Conservation (phyloP, 345 rosid genomes). For the Eucalyptus pumila region DNA sequence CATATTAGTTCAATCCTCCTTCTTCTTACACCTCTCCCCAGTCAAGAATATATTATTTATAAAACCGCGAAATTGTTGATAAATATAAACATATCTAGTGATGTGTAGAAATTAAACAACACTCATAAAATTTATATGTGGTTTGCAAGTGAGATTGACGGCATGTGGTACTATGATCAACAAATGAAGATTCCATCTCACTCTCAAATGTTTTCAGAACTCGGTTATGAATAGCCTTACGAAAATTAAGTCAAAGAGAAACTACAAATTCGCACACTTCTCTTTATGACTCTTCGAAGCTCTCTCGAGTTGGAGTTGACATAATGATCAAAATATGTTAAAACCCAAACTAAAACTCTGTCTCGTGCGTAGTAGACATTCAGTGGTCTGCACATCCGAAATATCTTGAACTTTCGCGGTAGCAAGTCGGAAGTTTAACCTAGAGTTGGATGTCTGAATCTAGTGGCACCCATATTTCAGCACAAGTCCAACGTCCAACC, state of each 20-base stretch:
- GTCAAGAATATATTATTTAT: background rate
- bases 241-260: too few relatives aligned
- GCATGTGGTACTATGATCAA: background rate
- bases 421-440: too few relatives aligned
- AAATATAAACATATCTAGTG: background rate
- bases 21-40: background rate
- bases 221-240: too few relatives aligned
- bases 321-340: too few relatives aligned
- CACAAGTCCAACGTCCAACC: too few relatives aligned
- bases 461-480: too few relatives aligned
- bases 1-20: background rate
- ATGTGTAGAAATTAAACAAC: background rate
- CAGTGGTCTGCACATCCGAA: too few relatives aligned
- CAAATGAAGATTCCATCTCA: background rate
- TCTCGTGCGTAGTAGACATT: too few relatives aligned
- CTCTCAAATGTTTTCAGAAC: background rate
- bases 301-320: background rate
- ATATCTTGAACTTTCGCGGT: too few relatives aligned
- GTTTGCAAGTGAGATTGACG: background rate
- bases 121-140: background rate
- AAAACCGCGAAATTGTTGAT: fast-evolving
- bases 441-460: too few relatives aligned
- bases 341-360: background rate
- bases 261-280: too few relatives aligned
- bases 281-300: too few relatives aligned